Percentiles rank a stretch among this genome's conserved stretches.
Conservation (phyloP, 192 early-diverging fungal species). For the Rhizoclosmatium sp. region DNA sequence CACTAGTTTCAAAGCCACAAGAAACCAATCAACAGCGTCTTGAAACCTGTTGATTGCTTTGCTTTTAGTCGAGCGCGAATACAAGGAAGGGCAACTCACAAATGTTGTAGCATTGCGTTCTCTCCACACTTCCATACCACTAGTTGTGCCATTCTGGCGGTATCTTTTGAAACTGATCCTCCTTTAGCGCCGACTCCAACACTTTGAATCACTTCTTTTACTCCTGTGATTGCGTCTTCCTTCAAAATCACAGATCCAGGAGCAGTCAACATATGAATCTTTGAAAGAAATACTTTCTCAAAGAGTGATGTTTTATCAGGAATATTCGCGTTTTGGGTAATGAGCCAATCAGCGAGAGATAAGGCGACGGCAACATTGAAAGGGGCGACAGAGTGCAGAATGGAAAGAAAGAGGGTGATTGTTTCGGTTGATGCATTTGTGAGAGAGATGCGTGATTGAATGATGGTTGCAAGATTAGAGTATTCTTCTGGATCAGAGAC, state of each 20-base stretch:
- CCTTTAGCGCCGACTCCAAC: neutral
- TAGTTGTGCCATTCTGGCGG: slow-evolving; percentile 18
- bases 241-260: neutral
- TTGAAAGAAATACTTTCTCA: slow-evolving; percentile 24
- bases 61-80: neutral
- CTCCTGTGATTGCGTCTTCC: neutral
- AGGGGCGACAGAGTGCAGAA: slow-evolving; percentile 23
- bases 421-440: slow-evolving; percentile 9
- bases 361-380: slow-evolving; percentile 13
- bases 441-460: slow-evolving; percentile 5
- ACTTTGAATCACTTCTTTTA: slow-evolving; percentile 7
- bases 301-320: slow-evolving; percentile 22
- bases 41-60: slow-evolving; percentile 4
- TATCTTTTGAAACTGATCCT: slow-evolving; percentile 14
- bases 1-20: slow-evolving; percentile 29
- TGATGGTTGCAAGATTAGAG: neutral
- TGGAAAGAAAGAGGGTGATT: slow-evolving; percentile 7
- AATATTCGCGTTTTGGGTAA: slow-evolving; percentile 15
- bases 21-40: slow-evolving; percentile 35
- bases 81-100: neutral
- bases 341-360: slow-evolving; percentile 20
- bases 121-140: slow-evolving; percentile 32
- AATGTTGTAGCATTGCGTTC: slow-evolving; percentile 23
- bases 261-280: slow-evolving; percentile 19
- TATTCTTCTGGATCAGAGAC: slow-evolving; percentile 1